Percentiles rank a stretch among this genome's conserved stretches.
Evolutionary conservation across 805 yeast genomes (phyloP).

Genomic region (Ogataea henricii): DNA sequence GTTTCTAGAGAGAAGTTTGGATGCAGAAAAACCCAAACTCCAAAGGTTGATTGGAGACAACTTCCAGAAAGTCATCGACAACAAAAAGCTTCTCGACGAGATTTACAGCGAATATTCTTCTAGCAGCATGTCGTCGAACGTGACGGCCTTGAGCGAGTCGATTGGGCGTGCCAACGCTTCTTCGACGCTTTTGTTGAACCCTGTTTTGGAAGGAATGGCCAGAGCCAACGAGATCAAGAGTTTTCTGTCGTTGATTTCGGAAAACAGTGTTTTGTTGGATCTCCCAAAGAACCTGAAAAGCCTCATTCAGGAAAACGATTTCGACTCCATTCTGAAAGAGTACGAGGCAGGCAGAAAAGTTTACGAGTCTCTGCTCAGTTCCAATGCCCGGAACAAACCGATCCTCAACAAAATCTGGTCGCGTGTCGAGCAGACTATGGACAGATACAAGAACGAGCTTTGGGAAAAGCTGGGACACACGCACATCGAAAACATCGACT

Average conservation of each 20-base stretch:
- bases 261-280: slow-evolving; percentile 55
- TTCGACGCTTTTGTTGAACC: slow-evolving; percentile 57
- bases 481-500: slow-evolving; percentile 32
- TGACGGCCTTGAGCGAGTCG: slow-evolving; percentile 34
- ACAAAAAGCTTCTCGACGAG: slow-evolving; percentile 64
- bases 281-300: slow-evolving; percentile 51
- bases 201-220: slow-evolving; percentile 52
- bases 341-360: slow-evolving; percentile 49
- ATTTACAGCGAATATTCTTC: slow-evolving; percentile 54
- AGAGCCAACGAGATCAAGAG: slow-evolving; percentile 50
- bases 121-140: slow-evolving; percentile 24
- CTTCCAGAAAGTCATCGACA: slow-evolving; percentile 62
- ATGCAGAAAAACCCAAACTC: slow-evolving; percentile 50
- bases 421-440: slow-evolving; percentile 55
- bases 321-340: slow-evolving; percentile 56
- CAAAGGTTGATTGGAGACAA: slow-evolving; percentile 57
- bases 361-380: slow-evolving; percentile 12
- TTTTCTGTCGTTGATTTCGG: slow-evolving; percentile 53
- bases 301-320: slow-evolving; percentile 51
- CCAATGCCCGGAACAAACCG: slow-evolving; percentile 20
- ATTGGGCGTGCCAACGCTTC: slow-evolving; percentile 50
- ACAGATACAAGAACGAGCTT: slow-evolving; percentile 51
- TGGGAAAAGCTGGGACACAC: slow-evolving; percentile 49
- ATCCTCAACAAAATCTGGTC: slow-evolving; percentile 57
- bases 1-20: slow-evolving; percentile 49